Evolutionary conservation across 805 yeast species (phyloP).

Genomic region (Sungouiozyma ichnusensis): DNA sequence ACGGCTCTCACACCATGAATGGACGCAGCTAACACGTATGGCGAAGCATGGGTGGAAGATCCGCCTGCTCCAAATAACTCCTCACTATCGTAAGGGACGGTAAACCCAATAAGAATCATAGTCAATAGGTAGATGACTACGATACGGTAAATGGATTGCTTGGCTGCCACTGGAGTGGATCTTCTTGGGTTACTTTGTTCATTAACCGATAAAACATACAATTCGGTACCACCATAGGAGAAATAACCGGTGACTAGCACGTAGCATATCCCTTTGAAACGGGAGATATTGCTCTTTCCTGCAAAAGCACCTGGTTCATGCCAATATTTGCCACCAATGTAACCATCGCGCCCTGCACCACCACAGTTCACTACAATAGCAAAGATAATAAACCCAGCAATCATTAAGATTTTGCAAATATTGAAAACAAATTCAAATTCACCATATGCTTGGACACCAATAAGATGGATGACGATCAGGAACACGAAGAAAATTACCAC

Average conservation of each 20-base stretch:
- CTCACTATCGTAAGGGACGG: conserved; percentile 48
- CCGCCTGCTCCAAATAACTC: conserved; percentile 40
- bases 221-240: conserved; percentile 59
- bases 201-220: conserved; percentile 56
- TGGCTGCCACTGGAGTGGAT: conserved; percentile 52
- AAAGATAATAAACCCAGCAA: conserved; percentile 47
- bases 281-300: conserved; percentile 19
- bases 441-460: conserved; percentile 60
- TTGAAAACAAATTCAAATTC: conserved; percentile 57
- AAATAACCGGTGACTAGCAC: conserved; percentile 53
- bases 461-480: conserved; percentile 41
- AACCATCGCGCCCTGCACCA: conserved; percentile 45
- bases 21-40: conserved; percentile 63
- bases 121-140: conserved; percentile 46
- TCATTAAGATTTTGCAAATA: conserved; percentile 44
- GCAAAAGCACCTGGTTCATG: conserved; percentile 42
- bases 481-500: conserved; percentile 45
- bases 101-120: conserved; percentile 43
- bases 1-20: conserved; percentile 52
- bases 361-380: conserved; percentile 48
- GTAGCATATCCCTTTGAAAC: conserved; percentile 55
- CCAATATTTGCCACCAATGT: conserved; percentile 53
- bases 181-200: conserved; percentile 52
- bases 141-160: conserved; percentile 57
- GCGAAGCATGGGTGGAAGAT: conserved; percentile 52